Conservation (phyloP, 202 grass and related monocot species). For the Schoenoplectus tabernaemontani region DNA sequence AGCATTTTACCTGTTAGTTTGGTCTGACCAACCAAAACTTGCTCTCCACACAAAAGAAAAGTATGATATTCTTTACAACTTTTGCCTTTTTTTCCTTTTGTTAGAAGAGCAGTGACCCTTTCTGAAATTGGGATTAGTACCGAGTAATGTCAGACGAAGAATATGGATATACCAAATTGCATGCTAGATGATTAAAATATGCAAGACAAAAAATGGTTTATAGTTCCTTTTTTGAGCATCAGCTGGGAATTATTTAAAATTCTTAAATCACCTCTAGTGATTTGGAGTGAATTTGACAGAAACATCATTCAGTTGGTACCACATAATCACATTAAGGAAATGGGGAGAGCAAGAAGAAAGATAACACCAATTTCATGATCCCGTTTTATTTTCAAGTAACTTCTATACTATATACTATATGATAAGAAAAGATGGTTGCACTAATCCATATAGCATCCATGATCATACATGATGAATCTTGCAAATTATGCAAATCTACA, state of each 20-base stretch:
- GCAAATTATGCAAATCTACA: constrained; percentile 26
- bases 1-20: not conserved
- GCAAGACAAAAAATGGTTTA: not conserved
- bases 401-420: not conserved
- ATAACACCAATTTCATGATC: not conserved
- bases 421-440: not conserved
- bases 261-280: not conserved
- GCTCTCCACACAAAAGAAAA: not conserved
- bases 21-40: not conserved
- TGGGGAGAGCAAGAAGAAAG: not conserved
- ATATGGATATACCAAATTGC: not conserved
- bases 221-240: not conserved
- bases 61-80: not conserved
- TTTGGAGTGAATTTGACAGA: not conserved
- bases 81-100: not conserved
- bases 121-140: not conserved
- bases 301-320: not conserved
- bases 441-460: not conserved
- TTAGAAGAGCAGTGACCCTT: not conserved
- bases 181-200: not conserved
- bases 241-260: not conserved
- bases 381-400: not conserved
- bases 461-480: constrained; percentile 7
- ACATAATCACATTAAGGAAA: not conserved
- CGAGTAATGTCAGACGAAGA: not conserved